A percentile compares a stretch with the other conserved stretches of the same genome.
phyloP scores from a whole-genome alignment of 495 filamentous ascomycete species.

The Pyrenula massariospora region DNA sequence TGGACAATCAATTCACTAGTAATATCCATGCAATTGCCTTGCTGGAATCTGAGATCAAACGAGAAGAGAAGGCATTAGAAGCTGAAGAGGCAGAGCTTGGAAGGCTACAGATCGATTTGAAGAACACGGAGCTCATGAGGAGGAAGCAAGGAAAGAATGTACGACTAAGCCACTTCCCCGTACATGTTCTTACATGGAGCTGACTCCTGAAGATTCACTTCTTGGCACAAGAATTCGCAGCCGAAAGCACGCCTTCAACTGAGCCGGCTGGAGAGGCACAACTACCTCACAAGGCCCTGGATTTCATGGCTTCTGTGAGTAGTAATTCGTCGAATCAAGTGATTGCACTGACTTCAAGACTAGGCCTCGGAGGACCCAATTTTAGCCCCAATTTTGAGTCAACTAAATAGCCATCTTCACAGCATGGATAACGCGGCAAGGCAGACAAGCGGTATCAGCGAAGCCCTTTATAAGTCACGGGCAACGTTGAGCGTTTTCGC shows the following conservation, averaged over 20 bases:
- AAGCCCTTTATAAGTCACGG: conserved; percentile 37
- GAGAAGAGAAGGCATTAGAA: conserved; percentile 38
- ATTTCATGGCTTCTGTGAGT: conserved; percentile 1
- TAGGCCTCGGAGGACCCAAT: conserved; percentile 21
- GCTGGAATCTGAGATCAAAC: conserved; percentile 39
- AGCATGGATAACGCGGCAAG: conserved; percentile 43
- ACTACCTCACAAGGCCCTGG: not conserved
- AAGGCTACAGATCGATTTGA: conserved; percentile 42
- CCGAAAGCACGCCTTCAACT: not conserved
- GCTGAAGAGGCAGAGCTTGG: conserved; percentile 35
- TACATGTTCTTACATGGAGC: not conserved
- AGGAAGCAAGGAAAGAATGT: conserved; percentile 36
- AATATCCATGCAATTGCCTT: conserved; percentile 41
- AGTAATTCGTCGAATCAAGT: not conserved
- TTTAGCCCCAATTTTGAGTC: conserved; percentile 21
- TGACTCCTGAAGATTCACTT: not conserved
- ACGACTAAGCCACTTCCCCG: conserved; percentile 2
- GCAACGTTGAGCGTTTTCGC: conserved; percentile 35
- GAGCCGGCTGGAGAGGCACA: not conserved
- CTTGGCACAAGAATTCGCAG: not conserved
- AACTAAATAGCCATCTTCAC: conserved; percentile 42
- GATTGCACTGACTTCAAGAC: not conserved
- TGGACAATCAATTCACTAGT: conserved; percentile 41
- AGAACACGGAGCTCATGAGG: conserved; percentile 29
- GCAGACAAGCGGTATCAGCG: conserved; percentile 37